Evolutionary conservation across 805 yeast species (phyloP).

Genomic region (Candida chilensis): DNA sequence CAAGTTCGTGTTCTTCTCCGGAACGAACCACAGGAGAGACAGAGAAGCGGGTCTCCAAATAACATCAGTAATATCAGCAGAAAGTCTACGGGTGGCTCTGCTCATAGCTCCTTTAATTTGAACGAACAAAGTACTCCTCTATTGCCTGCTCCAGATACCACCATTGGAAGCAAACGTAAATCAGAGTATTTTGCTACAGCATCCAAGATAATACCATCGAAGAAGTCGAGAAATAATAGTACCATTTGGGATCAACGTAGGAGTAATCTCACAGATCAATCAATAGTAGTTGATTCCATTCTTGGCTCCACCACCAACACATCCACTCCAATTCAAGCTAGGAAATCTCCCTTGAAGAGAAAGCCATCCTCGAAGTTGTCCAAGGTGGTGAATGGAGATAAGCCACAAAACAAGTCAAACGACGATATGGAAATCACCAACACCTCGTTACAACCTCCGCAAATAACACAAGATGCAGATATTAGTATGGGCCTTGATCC

Average conservation of each 20-base stretch:
- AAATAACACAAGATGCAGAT: too few relatives aligned
- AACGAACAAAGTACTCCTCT: constrained; percentile 4
- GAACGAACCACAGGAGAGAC: constrained; percentile 28
- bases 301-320: too few relatives aligned
- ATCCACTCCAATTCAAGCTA: too few relatives aligned
- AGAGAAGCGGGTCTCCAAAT: too few relatives aligned
- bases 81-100: too few relatives aligned
- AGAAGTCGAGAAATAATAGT: constrained; percentile 1
- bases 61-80: not conserved
- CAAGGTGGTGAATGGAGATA: not conserved
- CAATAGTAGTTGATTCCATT: too few relatives aligned
- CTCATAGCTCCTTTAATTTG: constrained; percentile 4
- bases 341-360: too few relatives aligned
- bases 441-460: too few relatives aligned
- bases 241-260: too few relatives aligned
- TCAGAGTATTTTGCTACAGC: constrained; percentile 4
- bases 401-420: not conserved
- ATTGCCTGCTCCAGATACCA: not conserved
- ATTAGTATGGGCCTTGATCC: not conserved
- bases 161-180: constrained; percentile 2
- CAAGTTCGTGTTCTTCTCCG: constrained; percentile 35
- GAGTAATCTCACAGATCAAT: too few relatives aligned
- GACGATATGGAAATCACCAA: not conserved
- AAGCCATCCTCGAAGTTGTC: constrained; percentile 1
- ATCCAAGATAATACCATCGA: not conserved